Evolutionary conservation across 1,284 basidiomycete species (phyloP), one percentile per base, ranked within the genome.

Genomic region (Schizopora paradoxa): DNA sequence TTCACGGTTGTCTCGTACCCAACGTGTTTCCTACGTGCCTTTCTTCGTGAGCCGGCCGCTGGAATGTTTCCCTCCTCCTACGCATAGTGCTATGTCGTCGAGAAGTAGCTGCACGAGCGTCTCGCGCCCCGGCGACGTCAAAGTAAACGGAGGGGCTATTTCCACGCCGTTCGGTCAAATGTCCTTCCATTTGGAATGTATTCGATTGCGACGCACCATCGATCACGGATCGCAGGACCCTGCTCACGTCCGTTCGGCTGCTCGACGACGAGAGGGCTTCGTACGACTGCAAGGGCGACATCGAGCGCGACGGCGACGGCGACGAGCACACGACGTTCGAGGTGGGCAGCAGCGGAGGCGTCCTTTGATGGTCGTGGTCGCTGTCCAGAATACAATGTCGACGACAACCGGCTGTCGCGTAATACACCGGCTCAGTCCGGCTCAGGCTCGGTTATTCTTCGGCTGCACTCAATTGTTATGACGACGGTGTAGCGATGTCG

Each of bases 101-200:
- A 88, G 58, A 25, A 89, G 68, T 7, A 66, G 59, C 48, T 74
- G 68, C 21, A 83, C 67, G 34, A 83, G 66, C n/a, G 69, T 61
- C 41, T 70, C 64, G 43, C 74, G 74, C 48, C 65, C 63, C 16
- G 61, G 47, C 13, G 62, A 54, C 56, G 74, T 68, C 46, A 83
- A 65, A 32, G 69, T 60, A 28, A 73, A 70, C 5, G 67, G 65
- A 18, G 66, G 58, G 5, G 66, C 71, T 72, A 52, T 6, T 45
- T 41, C 41, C 50, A 28, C 31, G 37, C 29, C 28, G 34, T 10
- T 7, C 39, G 33, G 19, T 22, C 41, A 4, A 29, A 23, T n/a
- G 18, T 16, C 35, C 18, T 31, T 16, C 16, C 18, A 31, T 21
- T 35, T n/a, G 28, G 35, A 34, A 25, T 35, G 42, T 28, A 33